A percentile compares a stretch with the other conserved stretches of the same genome.
Conservation (phyloP, 495 filamentous ascomycete genomes). For the Podospora bellae-mahoneyi region DNA sequence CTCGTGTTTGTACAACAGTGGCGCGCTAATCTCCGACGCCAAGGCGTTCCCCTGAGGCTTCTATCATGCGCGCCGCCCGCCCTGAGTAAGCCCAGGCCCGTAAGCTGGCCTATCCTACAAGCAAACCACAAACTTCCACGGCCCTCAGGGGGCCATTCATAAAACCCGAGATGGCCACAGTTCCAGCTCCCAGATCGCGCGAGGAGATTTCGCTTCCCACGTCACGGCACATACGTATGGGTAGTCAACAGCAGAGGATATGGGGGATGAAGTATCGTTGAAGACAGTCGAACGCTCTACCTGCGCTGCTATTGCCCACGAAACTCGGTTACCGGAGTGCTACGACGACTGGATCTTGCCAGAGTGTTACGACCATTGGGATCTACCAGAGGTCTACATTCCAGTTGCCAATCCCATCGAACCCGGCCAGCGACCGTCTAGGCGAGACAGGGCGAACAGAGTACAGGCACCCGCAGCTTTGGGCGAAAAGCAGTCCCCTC, state of each 20-base stretch:
- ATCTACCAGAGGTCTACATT: conserved; percentile 6
- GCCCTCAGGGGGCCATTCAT: not conserved
- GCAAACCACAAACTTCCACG: not conserved
- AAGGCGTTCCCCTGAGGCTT: not conserved
- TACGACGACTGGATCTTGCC: conserved; percentile 4
- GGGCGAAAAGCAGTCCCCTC: not conserved
- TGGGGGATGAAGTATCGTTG: not conserved
- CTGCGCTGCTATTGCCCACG: not conserved
- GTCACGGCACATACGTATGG: not conserved
- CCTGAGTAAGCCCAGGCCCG: not conserved
- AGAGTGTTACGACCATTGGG: conserved; percentile 5
- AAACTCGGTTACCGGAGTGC: not conserved
- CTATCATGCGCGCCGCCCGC: not conserved
- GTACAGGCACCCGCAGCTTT: not conserved
- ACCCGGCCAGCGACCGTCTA: not conserved
- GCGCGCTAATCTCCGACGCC: not conserved
- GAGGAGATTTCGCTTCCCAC: not conserved
- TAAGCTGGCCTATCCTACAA: not conserved
- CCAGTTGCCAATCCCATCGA: not conserved
- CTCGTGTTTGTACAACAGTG: not conserved
- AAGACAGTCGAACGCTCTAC: not conserved
- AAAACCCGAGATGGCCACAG: not conserved
- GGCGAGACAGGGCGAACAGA: not conserved
- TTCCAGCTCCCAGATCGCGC: not conserved
- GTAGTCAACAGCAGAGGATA: not conserved